These are phyloP conservation scores for Hemileccinum rubropunctum DNA, from an alignment of 768 basidiomycete species.

Conservation along the genomic window DNA sequence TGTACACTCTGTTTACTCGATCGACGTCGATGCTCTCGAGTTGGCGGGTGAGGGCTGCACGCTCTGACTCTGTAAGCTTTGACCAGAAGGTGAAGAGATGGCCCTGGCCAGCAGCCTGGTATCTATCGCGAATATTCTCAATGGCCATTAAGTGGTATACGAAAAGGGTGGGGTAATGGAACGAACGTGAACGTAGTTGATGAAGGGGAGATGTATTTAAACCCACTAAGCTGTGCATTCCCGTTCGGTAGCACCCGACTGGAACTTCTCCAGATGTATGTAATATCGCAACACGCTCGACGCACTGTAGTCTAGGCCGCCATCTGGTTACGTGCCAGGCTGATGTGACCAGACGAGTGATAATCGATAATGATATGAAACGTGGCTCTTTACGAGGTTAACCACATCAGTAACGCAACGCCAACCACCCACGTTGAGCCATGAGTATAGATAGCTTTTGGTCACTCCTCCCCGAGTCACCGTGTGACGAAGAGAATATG, in stretches of 20 bases:
- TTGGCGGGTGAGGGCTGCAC: constrained; percentile 61
- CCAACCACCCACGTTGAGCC: too few relatives aligned
- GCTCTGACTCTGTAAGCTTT: constrained; percentile 62
- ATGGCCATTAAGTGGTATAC: constrained; percentile 46
- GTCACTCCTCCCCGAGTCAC: too few relatives aligned
- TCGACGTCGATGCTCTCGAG: constrained; percentile 80
- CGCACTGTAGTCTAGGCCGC: too few relatives aligned
- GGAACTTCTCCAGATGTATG: neutral
- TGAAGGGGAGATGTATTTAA: constrained; percentile 12
- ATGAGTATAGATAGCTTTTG: too few relatives aligned
- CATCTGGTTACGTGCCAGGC: too few relatives aligned
- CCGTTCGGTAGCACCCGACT: constrained; percentile 21
- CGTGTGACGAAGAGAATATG: too few relatives aligned
- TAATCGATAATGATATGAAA: neutral
- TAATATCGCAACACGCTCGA: constrained; percentile 5
- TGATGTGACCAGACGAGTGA: neutral
- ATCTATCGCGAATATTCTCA: constrained; percentile 58
- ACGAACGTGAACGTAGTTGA: neutral
- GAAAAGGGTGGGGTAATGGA: neutral
- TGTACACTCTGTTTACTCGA: constrained; percentile 88
- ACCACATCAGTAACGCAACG: too few relatives aligned
- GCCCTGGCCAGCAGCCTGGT: constrained; percentile 77
- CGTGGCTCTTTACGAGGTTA: neutral
- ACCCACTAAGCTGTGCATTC: too few relatives aligned
- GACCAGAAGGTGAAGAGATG: constrained; percentile 91